phyloP scores from a whole-genome alignment of 179 eudicot genomes.

The Spergularia azorica region DNA sequence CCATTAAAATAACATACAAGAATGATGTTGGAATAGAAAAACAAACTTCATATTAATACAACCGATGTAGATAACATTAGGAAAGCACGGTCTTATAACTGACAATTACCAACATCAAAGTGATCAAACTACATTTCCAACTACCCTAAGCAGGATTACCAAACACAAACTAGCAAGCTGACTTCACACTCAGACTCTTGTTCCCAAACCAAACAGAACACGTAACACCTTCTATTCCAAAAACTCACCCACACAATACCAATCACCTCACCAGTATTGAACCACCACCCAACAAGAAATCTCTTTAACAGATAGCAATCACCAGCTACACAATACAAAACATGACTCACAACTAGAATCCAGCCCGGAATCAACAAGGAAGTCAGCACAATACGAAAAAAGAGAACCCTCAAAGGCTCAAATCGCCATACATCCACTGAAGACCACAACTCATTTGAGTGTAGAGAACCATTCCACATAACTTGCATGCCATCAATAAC shows the following conservation, averaged over 20 bases:
- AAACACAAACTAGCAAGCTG: not conserved
- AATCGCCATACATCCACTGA: conserved; percentile 1
- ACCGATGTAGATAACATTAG: not conserved
- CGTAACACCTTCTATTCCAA: not conserved
- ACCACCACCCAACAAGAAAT: not conserved
- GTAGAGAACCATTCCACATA: not conserved
- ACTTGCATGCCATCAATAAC: conserved; percentile 2
- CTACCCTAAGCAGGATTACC: not conserved
- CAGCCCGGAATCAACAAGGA: conserved; percentile 7
- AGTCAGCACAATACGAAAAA: not conserved
- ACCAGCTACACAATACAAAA: not conserved
- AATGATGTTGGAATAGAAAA: not conserved
- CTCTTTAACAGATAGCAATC: not conserved
- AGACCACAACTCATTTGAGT: not conserved
- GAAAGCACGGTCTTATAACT: not conserved
- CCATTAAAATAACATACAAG: not conserved
- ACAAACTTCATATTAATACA: not conserved
- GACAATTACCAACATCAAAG: too few species aligned
- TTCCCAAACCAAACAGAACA: not conserved
- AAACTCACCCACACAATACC: not conserved
- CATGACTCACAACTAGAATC: conserved; percentile 8
- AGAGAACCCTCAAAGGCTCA: not conserved
- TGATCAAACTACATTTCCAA: not conserved
- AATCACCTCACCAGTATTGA: not conserved
- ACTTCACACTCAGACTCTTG: not conserved